phyloP scores from a whole-genome alignment of 345 rosid species.

The sweet orange (Citrus sinensis) region DVS_A1.0 CM039168.1:25277501-25278000 shows the following conservation, averaged over 20 bases:
- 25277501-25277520: conserved; percentile 61
- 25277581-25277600: conserved; percentile 69
- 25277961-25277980: conserved; percentile 23
- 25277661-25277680: conserved; percentile 63
- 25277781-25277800: conserved; percentile 31
- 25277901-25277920: conserved; percentile 26
- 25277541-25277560: conserved; percentile 64
- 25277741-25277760: no score
- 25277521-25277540: conserved; percentile 48
- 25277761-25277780: background rate
- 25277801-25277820: conserved; percentile 88
- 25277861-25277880: background rate
- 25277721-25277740: background rate
- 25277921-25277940: conserved; percentile 14
- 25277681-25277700: conserved; percentile 80
- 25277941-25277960: conserved; percentile 5
- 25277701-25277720: conserved; percentile 58
- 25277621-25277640: conserved; percentile 37
- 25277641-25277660: conserved; percentile 45
- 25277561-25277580: conserved; percentile 74
- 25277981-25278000: conserved; percentile 9
- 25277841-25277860: conserved; percentile 8
- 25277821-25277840: conserved; percentile 32
- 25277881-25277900: conserved; percentile 13
- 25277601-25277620: conserved; percentile 51